phyloP scores from a whole-genome alignment of 306 rosid genomes.

The Quercus aquifolioides region DNA sequence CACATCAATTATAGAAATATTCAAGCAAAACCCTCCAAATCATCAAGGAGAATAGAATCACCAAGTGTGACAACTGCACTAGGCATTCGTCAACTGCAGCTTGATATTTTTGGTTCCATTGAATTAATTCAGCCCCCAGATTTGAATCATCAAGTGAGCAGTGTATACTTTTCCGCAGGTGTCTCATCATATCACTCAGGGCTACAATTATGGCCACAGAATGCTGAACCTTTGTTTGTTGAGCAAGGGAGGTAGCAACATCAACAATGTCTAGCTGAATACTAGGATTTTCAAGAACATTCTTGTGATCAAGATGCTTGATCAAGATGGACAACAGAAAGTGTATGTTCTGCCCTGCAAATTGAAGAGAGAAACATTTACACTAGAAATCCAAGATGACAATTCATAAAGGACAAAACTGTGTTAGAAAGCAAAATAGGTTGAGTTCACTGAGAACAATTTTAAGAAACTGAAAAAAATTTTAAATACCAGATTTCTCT shows the following conservation, averaged over 20 bases:
- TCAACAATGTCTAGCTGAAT: slow-evolving; percentile 84
- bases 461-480: slow-evolving; percentile 12
- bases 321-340: slow-evolving; percentile 74
- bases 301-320: slow-evolving; percentile 90
- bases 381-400: neutral
- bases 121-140: slow-evolving; percentile 41
- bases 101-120: slow-evolving; percentile 63
- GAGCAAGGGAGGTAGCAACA: slow-evolving; percentile 71
- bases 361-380: neutral
- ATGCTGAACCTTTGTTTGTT: slow-evolving; percentile 65
- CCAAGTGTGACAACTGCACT: slow-evolving; percentile 74
- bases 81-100: slow-evolving; percentile 86
- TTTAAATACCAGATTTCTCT: slow-evolving; percentile 65
- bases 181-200: slow-evolving; percentile 84
- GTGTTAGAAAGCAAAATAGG: slow-evolving; percentile 9
- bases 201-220: slow-evolving; percentile 72
- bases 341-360: slow-evolving; percentile 79
- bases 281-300: slow-evolving; percentile 65
- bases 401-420: slow-evolving; percentile 8
- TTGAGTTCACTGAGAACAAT: slow-evolving; percentile 2
- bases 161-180: slow-evolving; percentile 77
- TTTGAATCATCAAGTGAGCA: slow-evolving; percentile 61
- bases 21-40: no score
- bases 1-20: slow-evolving; percentile 50
- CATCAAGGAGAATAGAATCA: slow-evolving; percentile 17